Evolutionary conservation across 345 rosid species (phyloP), one percentile per base, ranked within the genome.

Genomic region (Hypericum perforatum): DNA sequence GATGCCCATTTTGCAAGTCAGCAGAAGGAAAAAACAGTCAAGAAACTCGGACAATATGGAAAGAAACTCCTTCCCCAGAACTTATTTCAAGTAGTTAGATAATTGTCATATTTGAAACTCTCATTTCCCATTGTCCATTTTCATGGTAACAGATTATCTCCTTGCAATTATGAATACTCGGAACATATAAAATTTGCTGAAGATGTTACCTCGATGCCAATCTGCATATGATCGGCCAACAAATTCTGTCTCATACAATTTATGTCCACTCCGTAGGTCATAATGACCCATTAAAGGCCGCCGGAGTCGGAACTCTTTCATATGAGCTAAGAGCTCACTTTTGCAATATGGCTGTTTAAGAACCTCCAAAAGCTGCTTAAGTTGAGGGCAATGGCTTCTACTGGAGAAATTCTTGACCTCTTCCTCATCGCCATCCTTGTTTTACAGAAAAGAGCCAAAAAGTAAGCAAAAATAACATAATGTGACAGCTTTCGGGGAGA

Each of bases 151-250:
- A 22, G 2, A 22, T 22, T 22, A 22, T 22, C 32, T 22, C 32
- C 32, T 7, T 7, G 4, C 13, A 13, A 9, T 37, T 13, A 29
- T 13, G 13, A 43, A 38, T 5, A 61, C 42, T 16, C 16, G 15
- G 32, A 56, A 40, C 61, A 51, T 9, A 9, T 40, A 7, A 40
- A 12, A 2, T 49, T 29, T 29, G 38, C 40, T 16, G 53, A 50
- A 54, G 40, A 58, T 29, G 64, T 59, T 69, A 79, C 95, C 88
- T 8, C 43, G 11, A 57, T 70, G 57, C 9, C 14, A 54, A 4
- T 89, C 84, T 49, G 83, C 71, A 67, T 68, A 83, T 37, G 97
- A 85, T 59, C 39, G 62, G 32, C 68, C 63, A 10, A 32, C 0
- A 63, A 29, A 38, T 8, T 56, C n/a, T 13, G 49, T 36, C 2